phyloP scores from a whole-genome alignment of 2,329 filamentous ascomycete genomes.

The Cordyceps tenuipes region DNA sequence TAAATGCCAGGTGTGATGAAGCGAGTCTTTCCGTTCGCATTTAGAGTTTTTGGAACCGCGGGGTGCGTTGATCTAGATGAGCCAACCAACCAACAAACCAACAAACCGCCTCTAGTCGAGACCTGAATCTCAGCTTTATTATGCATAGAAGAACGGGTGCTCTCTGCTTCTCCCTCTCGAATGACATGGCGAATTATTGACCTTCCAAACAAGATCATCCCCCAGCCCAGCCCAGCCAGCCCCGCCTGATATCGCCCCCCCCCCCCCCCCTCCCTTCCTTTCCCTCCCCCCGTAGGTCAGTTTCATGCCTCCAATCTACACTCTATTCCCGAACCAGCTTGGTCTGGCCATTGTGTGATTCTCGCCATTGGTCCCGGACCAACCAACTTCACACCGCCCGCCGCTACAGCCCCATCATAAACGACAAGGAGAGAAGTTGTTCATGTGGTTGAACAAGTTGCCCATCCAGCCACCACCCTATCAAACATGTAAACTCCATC shows the following conservation, averaged over 20 bases:
- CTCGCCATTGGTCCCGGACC: not conserved
- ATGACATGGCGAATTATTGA: not conserved
- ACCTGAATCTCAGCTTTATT: no score
- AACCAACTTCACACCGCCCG: not conserved
- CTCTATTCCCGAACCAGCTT: constrained; percentile 3
- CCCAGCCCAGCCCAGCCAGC: no score
- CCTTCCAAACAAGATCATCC: not conserved
- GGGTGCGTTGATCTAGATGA: not conserved
- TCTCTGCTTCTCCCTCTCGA: not conserved
- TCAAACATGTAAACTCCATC: not conserved
- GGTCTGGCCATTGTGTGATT: constrained; percentile 5
- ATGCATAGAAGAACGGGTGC: no score
- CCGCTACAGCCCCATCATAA: not conserved
- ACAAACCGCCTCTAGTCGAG: no score
- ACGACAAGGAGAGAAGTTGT: not conserved
- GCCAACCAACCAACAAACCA: no score
- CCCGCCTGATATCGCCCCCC: not conserved
- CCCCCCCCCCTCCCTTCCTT: no score
- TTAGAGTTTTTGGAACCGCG: not conserved
- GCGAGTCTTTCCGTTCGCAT: not conserved
- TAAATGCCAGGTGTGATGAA: not conserved
- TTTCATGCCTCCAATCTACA: not conserved
- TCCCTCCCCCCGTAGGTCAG: no score
- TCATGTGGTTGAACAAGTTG: not conserved
- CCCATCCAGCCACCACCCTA: not conserved